These are phyloP conservation scores for Blastobotrys apis DNA, from an alignment of 1,139 yeast species.

Conservation along the genomic window DNA sequence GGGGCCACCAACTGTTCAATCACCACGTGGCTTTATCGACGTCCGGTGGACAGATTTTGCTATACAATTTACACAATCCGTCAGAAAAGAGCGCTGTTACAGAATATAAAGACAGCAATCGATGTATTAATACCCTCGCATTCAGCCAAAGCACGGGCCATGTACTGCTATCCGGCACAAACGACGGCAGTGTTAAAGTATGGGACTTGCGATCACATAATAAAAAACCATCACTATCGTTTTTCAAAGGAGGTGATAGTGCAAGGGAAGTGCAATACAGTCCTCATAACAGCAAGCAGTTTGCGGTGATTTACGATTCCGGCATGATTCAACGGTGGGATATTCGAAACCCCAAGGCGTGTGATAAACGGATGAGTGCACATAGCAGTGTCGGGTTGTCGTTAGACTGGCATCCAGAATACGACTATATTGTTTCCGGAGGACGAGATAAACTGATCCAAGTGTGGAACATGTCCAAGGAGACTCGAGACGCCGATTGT, in stretches of 20 bases:
- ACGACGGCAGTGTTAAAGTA: constrained; percentile 80
- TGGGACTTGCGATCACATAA: constrained; percentile 75
- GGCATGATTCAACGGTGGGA: constrained; percentile 89
- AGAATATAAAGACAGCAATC: constrained; percentile 61
- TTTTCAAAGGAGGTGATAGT: constrained; percentile 45
- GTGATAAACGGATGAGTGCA: constrained; percentile 73
- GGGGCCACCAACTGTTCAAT: constrained; percentile 34
- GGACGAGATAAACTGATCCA: constrained; percentile 86
- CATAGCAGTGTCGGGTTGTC: constrained; percentile 91
- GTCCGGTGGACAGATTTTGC: constrained; percentile 37
- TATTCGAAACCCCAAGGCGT: constrained; percentile 45
- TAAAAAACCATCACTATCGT: constrained; percentile 44
- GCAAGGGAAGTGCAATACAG: constrained; percentile 40
- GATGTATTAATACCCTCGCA: constrained; percentile 78
- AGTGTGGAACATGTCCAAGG: constrained; percentile 62
- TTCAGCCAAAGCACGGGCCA: constrained; percentile 57
- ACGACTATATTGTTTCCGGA: constrained; percentile 81
- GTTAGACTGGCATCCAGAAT: constrained; percentile 81
- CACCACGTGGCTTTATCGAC: constrained; percentile 31
- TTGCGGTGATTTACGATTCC: constrained; percentile 80
- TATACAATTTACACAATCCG: constrained; percentile 45
- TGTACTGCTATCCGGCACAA: constrained; percentile 75
- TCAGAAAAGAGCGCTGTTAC: constrained; percentile 27
- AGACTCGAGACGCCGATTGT: constrained; percentile 57
- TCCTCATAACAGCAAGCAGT: constrained; percentile 42